Base-by-base conservation (phyloP, 495 filamentous ascomycete genomes). In the Ramalina intermedia region DNA sequence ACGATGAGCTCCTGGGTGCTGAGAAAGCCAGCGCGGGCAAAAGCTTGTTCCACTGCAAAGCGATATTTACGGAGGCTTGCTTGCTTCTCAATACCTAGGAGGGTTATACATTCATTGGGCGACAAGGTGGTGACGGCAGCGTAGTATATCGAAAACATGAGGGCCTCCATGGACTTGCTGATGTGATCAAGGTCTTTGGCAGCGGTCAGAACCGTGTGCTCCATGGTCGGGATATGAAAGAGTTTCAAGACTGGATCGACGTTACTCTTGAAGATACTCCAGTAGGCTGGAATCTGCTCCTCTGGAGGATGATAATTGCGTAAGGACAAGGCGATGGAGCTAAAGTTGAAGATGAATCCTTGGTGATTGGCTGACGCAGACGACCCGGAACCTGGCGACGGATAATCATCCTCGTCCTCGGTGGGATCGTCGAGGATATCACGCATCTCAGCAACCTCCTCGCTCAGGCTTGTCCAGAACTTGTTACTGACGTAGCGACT, bases 401-500 rank as follows among this genome's bases (percentile, higher is more conserved):
- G 71, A 38, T 66, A 60, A 35, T 80, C 72, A 6, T 80, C 81
- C 13, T 77, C 73, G 7, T 87, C 80, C 17, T 87, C 84, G 11
- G 74, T 79, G 20, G 77, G 71, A 49, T 76, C 68, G 46, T 84
- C 74, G 0, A 87, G 75, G 20, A 85, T 80, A 52, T 78, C 75
- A 45, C 81, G 78, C 27, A 90, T 69, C 56, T 83, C 80, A 55
- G 84, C 80, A 35, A 90, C 87, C 75, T 96, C 87, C 50, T 90
- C 85, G 43, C 80, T 85, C 40, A 96, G 69, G 52, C 76, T 85
- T n/a, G 82, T 79, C 89, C 88, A 96, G 45, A 94, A 85, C 14
- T 79, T 80, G 63, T 82, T 89, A 61, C 84, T 89, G 50, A 95
- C 81, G 65, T 96, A 96, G 59, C 85, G 72, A 55, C 57, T 85